Percentiles rank a stretch among this genome's conserved stretches.
phyloP scores from a whole-genome alignment of 306 rosid species.

The Lupinus albus region DNA sequence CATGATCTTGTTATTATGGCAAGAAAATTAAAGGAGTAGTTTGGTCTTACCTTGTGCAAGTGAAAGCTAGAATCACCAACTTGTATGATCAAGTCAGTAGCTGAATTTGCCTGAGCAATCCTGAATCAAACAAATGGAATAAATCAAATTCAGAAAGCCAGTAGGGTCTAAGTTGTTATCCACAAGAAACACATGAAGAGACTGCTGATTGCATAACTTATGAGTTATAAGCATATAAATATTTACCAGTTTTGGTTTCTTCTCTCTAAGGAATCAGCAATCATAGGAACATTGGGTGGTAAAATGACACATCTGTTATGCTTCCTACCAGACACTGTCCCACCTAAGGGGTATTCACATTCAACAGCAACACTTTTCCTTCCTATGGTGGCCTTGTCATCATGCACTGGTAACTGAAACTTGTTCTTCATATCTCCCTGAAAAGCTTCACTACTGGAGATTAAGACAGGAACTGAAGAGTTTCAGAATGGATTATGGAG shows the following conservation, averaged over 20 bases:
- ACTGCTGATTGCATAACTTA: neutral
- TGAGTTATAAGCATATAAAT: conserved; percentile 6
- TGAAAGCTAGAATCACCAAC: conserved; percentile 70
- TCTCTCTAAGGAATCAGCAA: conserved; percentile 61
- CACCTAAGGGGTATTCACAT: conserved; percentile 35
- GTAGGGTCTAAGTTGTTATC: neutral
- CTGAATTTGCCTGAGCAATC: conserved; percentile 54
- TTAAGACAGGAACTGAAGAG: conserved; percentile 14
- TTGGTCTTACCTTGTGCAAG: conserved; percentile 75
- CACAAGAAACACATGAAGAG: conserved; percentile 1
- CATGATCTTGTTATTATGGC: neutral
- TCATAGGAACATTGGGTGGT: conserved; percentile 46
- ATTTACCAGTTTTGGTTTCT: conserved; percentile 63
- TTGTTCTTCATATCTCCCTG: conserved; percentile 35
- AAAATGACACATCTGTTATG: conserved; percentile 50
- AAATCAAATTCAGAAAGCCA: neutral
- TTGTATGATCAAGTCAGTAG: conserved; percentile 61
- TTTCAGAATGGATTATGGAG: conserved; percentile 13
- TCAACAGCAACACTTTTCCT: conserved; percentile 40
- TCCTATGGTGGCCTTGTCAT: conserved; percentile 39
- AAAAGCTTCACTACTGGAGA: conserved; percentile 4
- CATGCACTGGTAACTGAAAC: conserved; percentile 37
- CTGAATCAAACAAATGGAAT: conserved; percentile 44
- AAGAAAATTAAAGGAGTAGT: neutral
- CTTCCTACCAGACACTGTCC: conserved; percentile 43